Evolutionary conservation across 441 rosid genomes (phyloP).

Genomic region (Syzygium syzygioides): DNA sequence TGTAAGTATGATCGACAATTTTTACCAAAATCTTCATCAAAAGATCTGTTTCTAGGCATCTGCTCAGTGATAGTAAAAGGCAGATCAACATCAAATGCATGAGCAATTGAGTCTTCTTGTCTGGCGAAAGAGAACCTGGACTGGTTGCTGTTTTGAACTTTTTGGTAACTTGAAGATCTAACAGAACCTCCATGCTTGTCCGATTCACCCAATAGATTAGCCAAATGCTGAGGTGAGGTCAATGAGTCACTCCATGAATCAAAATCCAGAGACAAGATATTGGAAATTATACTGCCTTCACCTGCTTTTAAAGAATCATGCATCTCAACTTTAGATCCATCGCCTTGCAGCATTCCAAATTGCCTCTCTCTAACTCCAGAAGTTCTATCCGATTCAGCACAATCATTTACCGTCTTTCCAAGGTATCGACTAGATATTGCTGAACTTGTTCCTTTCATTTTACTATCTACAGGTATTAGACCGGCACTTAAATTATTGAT

Average conservation of each 20-base stretch:
- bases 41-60: conserved; percentile 28
- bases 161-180: conserved; percentile 43
- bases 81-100: conserved; percentile 28
- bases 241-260: conserved; percentile 83
- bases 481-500: conserved; percentile 24
- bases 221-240: conserved; percentile 58
- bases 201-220: conserved; percentile 50
- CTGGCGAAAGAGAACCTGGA: conserved; percentile 96
- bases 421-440: conserved; percentile 42
- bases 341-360: conserved; percentile 18
- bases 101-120: conserved; percentile 53
- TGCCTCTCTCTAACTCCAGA: conserved; percentile 35
- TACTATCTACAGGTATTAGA: conserved; percentile 26
- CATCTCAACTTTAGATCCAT: conserved; percentile 12
- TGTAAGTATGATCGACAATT: conserved; percentile 34
- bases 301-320: conserved; percentile 32
- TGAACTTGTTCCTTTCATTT: conserved; percentile 24
- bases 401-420: conserved; percentile 30
- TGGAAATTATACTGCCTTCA: conserved; percentile 68
- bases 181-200: conserved; percentile 46
- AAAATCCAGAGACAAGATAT: conserved; percentile 74
- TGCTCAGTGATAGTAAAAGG: conserved; percentile 33
- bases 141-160: conserved; percentile 57
- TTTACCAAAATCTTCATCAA: conserved; percentile 35
- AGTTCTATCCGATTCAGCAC: conserved; percentile 26